Conservation (phyloP, 805 yeast species). For the Candida hispaniensis region DNA sequence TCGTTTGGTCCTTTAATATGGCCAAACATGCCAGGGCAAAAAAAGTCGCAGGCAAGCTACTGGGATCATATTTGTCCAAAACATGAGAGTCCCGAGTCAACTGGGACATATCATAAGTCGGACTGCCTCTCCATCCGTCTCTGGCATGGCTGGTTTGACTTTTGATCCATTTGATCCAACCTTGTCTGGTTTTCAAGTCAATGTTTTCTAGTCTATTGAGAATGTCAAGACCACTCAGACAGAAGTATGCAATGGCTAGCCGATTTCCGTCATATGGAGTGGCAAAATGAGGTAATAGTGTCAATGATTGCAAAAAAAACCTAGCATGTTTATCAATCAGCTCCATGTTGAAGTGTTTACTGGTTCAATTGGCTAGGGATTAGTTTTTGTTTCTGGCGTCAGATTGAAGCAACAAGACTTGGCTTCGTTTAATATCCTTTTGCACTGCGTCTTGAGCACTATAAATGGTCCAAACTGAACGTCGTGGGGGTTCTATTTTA, state of each 20-base stretch:
- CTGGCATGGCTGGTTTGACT: conserved; percentile 34
- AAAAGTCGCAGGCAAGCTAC: conserved; percentile 64
- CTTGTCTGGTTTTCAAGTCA: conserved; percentile 27
- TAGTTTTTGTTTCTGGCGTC: too few species aligned
- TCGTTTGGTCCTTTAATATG: conserved; percentile 38
- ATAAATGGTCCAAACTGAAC: too few species aligned
- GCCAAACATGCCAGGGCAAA: conserved; percentile 55
- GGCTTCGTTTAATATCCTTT: too few species aligned
- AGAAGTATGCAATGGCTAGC: conserved; percentile 59
- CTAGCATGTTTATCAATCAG: conserved; percentile 18
- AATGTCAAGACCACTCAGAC: conserved; percentile 49
- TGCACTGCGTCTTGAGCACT: too few species aligned
- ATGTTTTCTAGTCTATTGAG: conserved; percentile 30
- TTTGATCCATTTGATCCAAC: conserved; percentile 37
- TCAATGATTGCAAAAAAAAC: conserved; percentile 43
- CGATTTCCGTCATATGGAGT: conserved; percentile 61
- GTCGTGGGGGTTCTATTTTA: too few species aligned
- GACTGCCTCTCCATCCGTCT: conserved; percentile 51
- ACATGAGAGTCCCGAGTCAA: too few species aligned
- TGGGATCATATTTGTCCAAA: conserved; percentile 38
- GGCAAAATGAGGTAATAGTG: conserved; percentile 42
- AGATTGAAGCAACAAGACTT: too few species aligned
- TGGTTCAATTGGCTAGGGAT: too few species aligned
- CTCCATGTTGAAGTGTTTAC: too few species aligned
- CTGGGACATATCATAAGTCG: conserved; percentile 33